Base-by-base conservation (phyloP, 192 early-diverging fungal genomes). In the Podila epigama region DNA sequence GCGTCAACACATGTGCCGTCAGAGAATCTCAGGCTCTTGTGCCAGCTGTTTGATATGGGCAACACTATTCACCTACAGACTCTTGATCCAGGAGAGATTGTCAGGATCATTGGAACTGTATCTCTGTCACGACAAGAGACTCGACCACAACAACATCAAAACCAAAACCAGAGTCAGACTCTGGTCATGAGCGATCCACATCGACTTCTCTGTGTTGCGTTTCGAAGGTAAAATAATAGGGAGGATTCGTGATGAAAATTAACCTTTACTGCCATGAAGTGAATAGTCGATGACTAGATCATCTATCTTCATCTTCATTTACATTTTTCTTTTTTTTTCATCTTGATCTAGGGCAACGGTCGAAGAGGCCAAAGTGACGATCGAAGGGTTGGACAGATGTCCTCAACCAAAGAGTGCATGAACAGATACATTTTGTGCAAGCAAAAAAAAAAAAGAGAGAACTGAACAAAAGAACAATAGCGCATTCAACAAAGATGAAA, bases 11-110 rank as follows among this genome's bases (percentile, higher is more conserved):
- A 13, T 1, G 16, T 9, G 5, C 13, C 16, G 20, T 51, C 20
- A 25, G 10, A 9, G 16, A 51, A 57, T 22, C 12, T 25, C 42
- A 33, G 37, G 16, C 8, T 71, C 61, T 59, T 56, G 55, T 5
- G 57, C 44, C 44, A 20, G 20, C 44, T 71, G 56, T 71, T 52
- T 22, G 60, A 64, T 31, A 28, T 53, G 20, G 55, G 58, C 15
- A 41, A 28, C 18, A 58, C 69, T 11, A 3, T 64, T 25, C 20
- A 71, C 28, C 40, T 51, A 12, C 35, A 64, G 22, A n/a, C 42
- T 8, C 31, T 71, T 12, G 69, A 59, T 29, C 36, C 25, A 5
- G 69, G 57, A 0, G 62, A 53, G 33, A 39, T 71, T 31, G 0
- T 71, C 33, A 55, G 56, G 27, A 20, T 52, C 28, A 41, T 71